Evolutionary conservation across 202 grass and related monocot species (phyloP), one percentile per base, ranked within the genome.

Genomic region (Brachypodium distachyon): DNA sequence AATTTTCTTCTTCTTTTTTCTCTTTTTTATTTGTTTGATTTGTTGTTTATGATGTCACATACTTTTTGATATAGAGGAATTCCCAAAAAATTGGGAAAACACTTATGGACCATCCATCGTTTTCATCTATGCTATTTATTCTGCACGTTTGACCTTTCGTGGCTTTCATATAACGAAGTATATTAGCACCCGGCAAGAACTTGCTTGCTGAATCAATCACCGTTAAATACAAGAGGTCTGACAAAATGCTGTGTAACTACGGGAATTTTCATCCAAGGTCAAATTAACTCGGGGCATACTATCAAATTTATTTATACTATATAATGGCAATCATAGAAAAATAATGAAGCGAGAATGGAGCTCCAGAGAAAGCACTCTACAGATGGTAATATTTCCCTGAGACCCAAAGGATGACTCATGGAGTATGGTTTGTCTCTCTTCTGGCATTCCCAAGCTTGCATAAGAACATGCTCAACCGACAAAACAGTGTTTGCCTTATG

Each of bases 31-130:
- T 87, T 62, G 7, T 76, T 90, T 55, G 27, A 56, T 77, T 72
- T 81, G 31, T 81, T 74, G 68, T 79, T 87, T 65, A 70, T 72
- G 27, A 63, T 61, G 63, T 47, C 68, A 43, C 18, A 50, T 62
- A 36, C 17, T 58, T 85, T 82, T 85, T 78, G 46, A 67, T 54
- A 56, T 47, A 56, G 49, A 81, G 37, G 38, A 71, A 81, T 51
- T 7, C 63, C 12, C 18, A 48, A 46, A 64, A 70, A 3, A 72
- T 44, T n/a, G n/a, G 56, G 12, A 25, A 3, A 66, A 19, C 28
- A 2, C 53, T 28, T 54, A 7, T 1, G 25, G 6, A 22, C 38
- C 13, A 10, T 7, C 18, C 6, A 9, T 10, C 3, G 0, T 18
- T 2, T 13, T 2, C 1, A 3, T 21, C 7, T 21, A n/a, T n/a